Evolutionary conservation across 2,329 filamentous ascomycete genomes (phyloP), one percentile per base, ranked within the genome.

Genomic region (Penicillium paneum): DNA sequence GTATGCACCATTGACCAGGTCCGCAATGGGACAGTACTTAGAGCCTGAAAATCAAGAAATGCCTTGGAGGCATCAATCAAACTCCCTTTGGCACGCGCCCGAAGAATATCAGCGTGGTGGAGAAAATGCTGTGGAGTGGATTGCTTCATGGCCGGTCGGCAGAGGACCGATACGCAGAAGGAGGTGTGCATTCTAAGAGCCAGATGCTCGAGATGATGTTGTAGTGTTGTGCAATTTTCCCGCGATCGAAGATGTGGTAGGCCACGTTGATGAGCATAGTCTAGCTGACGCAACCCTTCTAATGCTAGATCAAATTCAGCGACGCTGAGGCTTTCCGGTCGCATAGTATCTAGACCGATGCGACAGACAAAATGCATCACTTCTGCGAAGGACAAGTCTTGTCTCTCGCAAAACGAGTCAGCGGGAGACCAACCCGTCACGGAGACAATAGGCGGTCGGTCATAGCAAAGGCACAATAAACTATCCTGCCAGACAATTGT

Each of bases 181-280:
- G 79, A 82, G 1, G 53, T 54, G 42, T 63, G 60, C 43, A 84
- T 73, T 58, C 82, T 81, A 5, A 84, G 65, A 0, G 78, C 80
- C 69, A 81, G 79, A 55, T 83, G 78, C 60, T 84, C 80, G 1
- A 83, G 69, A 48, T 81, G 79, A 46, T 84, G 78, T 3, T 70
- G 71, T 10, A 71, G 49, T 1, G 55, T 66, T 35, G 56, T 60
- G 43, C 73, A 74, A 8, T 64, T 73, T 63, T 52, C 75, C 50
- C 17, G 76, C 46, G 78, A 74, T 51, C 78, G 76, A 5, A 84
- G 71, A 59, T 83, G 78, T 21, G 78, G 75, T 71, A 34, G 77
- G 69, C 56, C 81, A 71, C 76, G 62, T 78, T 80, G 38, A 73
- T 71, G 58, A 68, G 73, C 39, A 76, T 67, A 47, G 75, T 79